Conservation (phyloP, 2,329 filamentous ascomycete genomes). For the Nigrospora oryzae region DNA sequence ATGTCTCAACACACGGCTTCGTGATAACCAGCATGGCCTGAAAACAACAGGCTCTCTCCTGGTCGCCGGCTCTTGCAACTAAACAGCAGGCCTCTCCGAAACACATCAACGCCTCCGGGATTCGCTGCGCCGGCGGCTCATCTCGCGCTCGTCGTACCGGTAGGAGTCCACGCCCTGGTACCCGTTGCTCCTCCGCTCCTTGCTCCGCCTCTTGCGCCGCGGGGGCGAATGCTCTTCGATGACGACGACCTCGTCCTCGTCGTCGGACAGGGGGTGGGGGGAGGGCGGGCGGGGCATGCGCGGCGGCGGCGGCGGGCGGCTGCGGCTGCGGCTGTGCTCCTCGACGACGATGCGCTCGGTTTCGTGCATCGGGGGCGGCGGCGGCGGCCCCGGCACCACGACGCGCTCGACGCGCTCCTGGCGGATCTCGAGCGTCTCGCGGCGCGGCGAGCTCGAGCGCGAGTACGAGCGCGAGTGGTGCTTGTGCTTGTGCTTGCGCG, state of each 20-base stretch:
- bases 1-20: too few species aligned
- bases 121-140: constrained; percentile 21
- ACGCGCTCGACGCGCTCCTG: constrained; percentile 8
- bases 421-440: constrained; percentile 20
- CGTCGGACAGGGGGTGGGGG: constrained; percentile 16
- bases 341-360: constrained; percentile 21
- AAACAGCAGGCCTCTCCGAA: not conserved
- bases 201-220: constrained; percentile 12
- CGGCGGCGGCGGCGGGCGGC: constrained; percentile 1
- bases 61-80: too few species aligned
- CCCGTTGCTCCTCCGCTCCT: constrained; percentile 15
- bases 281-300: constrained; percentile 3
- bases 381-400: constrained; percentile 1
- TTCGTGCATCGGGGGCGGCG: not conserved
- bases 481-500: constrained; percentile 8
- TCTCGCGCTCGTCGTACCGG: constrained; percentile 19
- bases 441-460: constrained; percentile 7
- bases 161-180: constrained; percentile 23
- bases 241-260: constrained; percentile 26
- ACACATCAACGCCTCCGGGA: constrained; percentile 15
- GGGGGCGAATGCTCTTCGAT: constrained; percentile 25
- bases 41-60: too few species aligned
- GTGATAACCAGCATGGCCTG: too few species aligned
- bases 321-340: constrained; percentile 8
- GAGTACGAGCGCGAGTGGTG: constrained; percentile 6